phyloP scores from a whole-genome alignment of 805 yeast species.

The Metschnikowia bowlesiae region DNA sequence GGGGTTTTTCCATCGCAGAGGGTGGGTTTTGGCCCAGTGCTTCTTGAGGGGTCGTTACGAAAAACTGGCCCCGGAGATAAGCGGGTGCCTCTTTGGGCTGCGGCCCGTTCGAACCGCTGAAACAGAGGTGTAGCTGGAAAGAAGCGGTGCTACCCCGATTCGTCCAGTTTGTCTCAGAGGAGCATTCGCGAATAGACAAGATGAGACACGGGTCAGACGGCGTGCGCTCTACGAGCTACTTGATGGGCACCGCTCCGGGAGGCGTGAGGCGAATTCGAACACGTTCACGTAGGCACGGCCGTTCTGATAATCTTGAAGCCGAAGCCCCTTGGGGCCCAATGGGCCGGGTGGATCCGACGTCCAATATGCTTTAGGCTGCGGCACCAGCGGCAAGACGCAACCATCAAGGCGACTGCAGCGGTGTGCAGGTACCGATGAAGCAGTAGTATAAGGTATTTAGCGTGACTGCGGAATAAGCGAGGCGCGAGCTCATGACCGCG shows the following conservation, averaged over 20 bases:
- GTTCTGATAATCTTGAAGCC: no score
- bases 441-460: neutral
- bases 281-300: no score
- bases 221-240: neutral
- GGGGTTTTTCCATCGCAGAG: neutral
- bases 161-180: neutral
- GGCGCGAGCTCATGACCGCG: neutral
- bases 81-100: no score
- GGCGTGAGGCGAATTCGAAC: no score
- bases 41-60: neutral
- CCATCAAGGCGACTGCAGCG: neutral
- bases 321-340: no score
- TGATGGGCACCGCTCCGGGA: no score
- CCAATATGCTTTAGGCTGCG: no score
- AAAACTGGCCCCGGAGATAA: no score
- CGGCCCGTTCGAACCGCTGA: no score
- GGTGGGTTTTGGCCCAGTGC: no score
- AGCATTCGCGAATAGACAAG: neutral
- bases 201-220: neutral
- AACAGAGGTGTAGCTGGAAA: no score
- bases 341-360: no score
- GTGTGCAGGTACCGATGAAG: neutral
- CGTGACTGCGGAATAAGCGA: neutral
- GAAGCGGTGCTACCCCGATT: neutral
- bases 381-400: neutral